Evolutionary conservation across 805 yeast species (phyloP), one percentile per base, ranked within the genome.

Genomic region (Wickerhamiella galacta): DNA sequence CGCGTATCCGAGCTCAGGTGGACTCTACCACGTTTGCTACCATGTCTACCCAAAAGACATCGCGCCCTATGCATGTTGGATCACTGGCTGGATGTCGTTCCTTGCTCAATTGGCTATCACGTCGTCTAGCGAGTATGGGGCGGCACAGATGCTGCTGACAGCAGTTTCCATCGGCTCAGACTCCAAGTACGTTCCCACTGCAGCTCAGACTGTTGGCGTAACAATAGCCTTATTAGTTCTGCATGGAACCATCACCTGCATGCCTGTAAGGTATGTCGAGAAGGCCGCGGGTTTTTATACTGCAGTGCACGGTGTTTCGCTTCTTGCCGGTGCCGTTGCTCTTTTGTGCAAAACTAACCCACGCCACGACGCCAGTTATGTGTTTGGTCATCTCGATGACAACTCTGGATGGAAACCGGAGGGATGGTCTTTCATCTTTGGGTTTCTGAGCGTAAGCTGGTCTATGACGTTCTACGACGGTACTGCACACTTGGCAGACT

Each of bases 381-480:
- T 69, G 6, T 71, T 71, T 45, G 58, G 64, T 16, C 51, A 54
- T 33, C 60, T 66, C 34, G 58, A 61, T 28, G 60, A 67, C 43
- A 46, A 43, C 30, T 62, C 72, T 16, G 69, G 68, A 31, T 71
- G 75, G 72, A 48, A 57, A 16, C 47, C 54, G 4, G 54, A 57
- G 29, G 75, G 75, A 3, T 70, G 72, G 66, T 63, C 73, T 3
- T 70, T 69, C 48, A 47, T 70, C 44, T 65, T 65, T 69, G 45
- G 72, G 72, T 52, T 53, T 42, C 36, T 53, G 25, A 44, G 57
- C n/a, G 53, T 52, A n/a, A 46, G 49, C 36, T 53, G 58, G 58
- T 68, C 75, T 24, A 73, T 75, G 80, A 65, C 75, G 28, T 81
- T 81, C 16, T 76, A 72, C 47, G 82, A 75, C 47, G 70, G 78